These are phyloP conservation scores for Exophiala sideris DNA, from an alignment of 2,329 filamentous ascomycete genomes.

Conservation along the genomic window DNA sequence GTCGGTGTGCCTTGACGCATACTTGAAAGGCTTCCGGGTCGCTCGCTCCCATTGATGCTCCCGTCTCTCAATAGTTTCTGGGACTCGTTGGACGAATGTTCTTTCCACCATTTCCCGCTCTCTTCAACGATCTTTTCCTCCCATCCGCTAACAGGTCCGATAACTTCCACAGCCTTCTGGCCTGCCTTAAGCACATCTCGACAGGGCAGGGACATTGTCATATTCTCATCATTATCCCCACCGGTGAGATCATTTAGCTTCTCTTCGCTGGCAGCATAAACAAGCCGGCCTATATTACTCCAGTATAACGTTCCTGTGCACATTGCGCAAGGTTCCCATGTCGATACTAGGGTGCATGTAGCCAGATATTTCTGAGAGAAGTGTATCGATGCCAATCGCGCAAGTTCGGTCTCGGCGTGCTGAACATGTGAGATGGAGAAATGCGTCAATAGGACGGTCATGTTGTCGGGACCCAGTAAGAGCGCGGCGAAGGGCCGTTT, in stretches of 20 bases:
- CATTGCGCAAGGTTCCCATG: slow-evolving; percentile 57
- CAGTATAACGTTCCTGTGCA: slow-evolving; percentile 49
- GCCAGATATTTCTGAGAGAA: slow-evolving; percentile 49
- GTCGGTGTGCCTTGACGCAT: slow-evolving; percentile 20
- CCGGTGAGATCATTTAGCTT: slow-evolving; percentile 47
- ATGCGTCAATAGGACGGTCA: slow-evolving; percentile 48
- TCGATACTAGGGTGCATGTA: slow-evolving; percentile 50
- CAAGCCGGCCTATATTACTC: slow-evolving; percentile 53
- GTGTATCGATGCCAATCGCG: slow-evolving; percentile 48
- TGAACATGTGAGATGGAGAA: slow-evolving; percentile 53
- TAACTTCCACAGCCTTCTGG: slow-evolving; percentile 50
- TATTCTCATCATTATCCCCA: slow-evolving; percentile 49
- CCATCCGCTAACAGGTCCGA: slow-evolving; percentile 48
- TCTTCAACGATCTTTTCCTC: slow-evolving; percentile 46
- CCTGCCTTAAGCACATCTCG: slow-evolving; percentile 46
- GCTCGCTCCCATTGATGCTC: slow-evolving; percentile 23
- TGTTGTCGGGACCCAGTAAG: slow-evolving; percentile 50
- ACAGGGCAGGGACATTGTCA: slow-evolving; percentile 52
- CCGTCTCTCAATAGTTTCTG: slow-evolving; percentile 8
- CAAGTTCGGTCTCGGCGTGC: slow-evolving; percentile 52
- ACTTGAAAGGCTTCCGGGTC: slow-evolving; percentile 20
- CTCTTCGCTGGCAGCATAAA: slow-evolving; percentile 51
- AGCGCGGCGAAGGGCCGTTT: slow-evolving; percentile 52
- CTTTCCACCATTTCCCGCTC: slow-evolving; percentile 46
- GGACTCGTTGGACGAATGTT: slow-evolving; percentile 13